Conservation (phyloP, 352 stramenopile genomes). For the Globisporangium ultimum region DNA sequence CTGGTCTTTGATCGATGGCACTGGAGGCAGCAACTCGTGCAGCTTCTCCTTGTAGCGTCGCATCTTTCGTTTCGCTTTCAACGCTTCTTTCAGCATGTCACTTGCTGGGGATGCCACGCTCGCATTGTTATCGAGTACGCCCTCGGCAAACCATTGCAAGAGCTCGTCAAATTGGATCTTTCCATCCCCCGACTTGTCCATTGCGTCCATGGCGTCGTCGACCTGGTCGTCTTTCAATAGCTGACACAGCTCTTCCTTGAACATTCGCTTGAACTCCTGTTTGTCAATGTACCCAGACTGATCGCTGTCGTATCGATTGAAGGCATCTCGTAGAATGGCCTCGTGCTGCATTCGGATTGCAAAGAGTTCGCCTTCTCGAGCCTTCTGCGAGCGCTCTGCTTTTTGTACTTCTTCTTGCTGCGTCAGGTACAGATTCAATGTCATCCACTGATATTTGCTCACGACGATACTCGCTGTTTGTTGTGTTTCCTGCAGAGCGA, state of each 20-base stretch:
- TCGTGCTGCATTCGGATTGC: conserved; percentile 35
- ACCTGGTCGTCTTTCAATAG: conserved; percentile 30
- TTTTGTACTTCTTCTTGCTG: conserved; percentile 3
- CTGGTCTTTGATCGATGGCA: conserved; percentile 13
- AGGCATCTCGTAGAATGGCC: conserved; percentile 38
- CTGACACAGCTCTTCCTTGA: conserved; percentile 43
- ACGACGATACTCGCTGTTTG: conserved; percentile 13
- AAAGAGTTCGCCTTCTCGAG: conserved; percentile 24
- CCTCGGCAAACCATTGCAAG: conserved; percentile 35
- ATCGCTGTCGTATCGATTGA: conserved; percentile 40
- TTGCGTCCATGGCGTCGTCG: conserved; percentile 26
- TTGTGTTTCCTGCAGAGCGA: background rate
- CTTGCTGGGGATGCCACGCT: conserved; percentile 12
- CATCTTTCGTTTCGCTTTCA: conserved; percentile 39
- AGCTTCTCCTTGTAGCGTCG: conserved; percentile 39
- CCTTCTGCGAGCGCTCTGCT: conserved; percentile 12
- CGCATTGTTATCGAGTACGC: conserved; percentile 18
- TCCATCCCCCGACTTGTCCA: conserved; percentile 45
- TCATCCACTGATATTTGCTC: conserved; percentile 27
- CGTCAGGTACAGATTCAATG: background rate
- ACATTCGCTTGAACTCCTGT: conserved; percentile 35
- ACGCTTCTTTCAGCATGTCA: conserved; percentile 30
- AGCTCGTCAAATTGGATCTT: conserved; percentile 43
- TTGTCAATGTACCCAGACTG: conserved; percentile 35
- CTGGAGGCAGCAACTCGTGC: conserved; percentile 21